Percentiles rank a stretch among this genome's conserved stretches.
These are phyloP conservation scores for Eremothecium sinecaudum DNA, from an alignment of 1,139 yeast species.

Conservation along the genomic window DNA sequence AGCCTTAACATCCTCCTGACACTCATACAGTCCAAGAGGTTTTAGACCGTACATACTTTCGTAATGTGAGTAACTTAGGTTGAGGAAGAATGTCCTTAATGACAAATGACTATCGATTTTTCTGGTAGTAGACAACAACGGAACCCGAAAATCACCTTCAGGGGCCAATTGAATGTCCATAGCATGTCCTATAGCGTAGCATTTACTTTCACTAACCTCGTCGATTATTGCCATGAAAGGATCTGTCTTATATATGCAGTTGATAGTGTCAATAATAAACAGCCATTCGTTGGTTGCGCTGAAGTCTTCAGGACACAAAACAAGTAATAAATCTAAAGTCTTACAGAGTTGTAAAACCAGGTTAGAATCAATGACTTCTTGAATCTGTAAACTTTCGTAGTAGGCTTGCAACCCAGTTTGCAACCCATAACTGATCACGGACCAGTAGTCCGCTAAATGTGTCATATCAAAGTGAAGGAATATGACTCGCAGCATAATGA, in stretches of 20 bases:
- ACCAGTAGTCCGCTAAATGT: constrained; percentile 66
- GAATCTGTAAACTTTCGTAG: constrained; percentile 32
- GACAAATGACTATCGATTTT: constrained; percentile 35
- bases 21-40: constrained; percentile 39
- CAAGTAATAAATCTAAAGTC: constrained; percentile 61
- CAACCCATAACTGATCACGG: constrained; percentile 53
- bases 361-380: constrained; percentile 36
- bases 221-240: constrained; percentile 40
- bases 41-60: constrained; percentile 60
- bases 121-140: constrained; percentile 42
- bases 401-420: constrained; percentile 43
- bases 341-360: constrained; percentile 56
- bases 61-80: constrained; percentile 59
- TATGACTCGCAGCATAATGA: constrained; percentile 53
- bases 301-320: constrained; percentile 69
- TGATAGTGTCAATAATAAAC: constrained; percentile 64
- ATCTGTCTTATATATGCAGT: constrained; percentile 42
- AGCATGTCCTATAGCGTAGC: constrained; percentile 18
- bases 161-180: constrained; percentile 14
- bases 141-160: constrained; percentile 26
- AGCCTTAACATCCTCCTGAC: constrained; percentile 44
- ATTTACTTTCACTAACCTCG: constrained; percentile 38
- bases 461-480: constrained; percentile 51
- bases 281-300: constrained; percentile 71
- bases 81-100: constrained; percentile 60